Percentiles rank a stretch among this genome's conserved stretches.
Conservation (phyloP, 2,329 filamentous ascomycete genomes). For the Claviceps digitariae region DNA sequence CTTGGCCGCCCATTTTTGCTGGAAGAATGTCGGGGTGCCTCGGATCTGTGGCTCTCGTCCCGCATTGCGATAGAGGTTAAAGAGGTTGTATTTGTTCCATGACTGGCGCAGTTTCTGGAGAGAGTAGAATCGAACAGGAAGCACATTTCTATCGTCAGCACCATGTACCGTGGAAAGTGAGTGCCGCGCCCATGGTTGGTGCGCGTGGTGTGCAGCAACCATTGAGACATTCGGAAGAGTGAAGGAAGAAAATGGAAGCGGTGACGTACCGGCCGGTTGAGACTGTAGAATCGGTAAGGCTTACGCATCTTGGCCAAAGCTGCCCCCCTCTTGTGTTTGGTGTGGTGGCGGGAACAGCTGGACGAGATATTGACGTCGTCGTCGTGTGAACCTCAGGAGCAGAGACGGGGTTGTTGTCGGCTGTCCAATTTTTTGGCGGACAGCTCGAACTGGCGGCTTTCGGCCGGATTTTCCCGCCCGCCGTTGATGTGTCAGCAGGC, state of each 20-base stretch:
- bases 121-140: not conserved
- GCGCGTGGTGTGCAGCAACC: not conserved
- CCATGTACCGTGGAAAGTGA: not conserved
- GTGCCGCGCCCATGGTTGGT: not conserved
- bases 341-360: no score
- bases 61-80: conserved; percentile 51
- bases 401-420: not conserved
- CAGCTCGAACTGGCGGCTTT: conserved; percentile 8
- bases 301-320: conserved; percentile 35
- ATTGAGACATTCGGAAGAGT: not conserved
- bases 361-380: conserved; percentile 2
- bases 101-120: conserved; percentile 79
- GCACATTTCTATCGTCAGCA: not conserved
- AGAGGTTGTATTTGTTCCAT: conserved; percentile 97
- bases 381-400: conserved; percentile 3
- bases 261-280: conserved; percentile 49
- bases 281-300: conserved; percentile 49
- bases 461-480: conserved; percentile 17
- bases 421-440: conserved; percentile 19
- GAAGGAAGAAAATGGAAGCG: not conserved
- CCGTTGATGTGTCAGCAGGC: not conserved
- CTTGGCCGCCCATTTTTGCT: conserved; percentile 96
- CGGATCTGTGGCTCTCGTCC: conserved; percentile 19
- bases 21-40: conserved; percentile 62
- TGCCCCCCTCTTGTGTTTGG: conserved; percentile 8